Evolutionary conservation across 306 rosid species (phyloP), one percentile per base, ranked within the genome.

Genomic region (Ormosia emarginata): DNA sequence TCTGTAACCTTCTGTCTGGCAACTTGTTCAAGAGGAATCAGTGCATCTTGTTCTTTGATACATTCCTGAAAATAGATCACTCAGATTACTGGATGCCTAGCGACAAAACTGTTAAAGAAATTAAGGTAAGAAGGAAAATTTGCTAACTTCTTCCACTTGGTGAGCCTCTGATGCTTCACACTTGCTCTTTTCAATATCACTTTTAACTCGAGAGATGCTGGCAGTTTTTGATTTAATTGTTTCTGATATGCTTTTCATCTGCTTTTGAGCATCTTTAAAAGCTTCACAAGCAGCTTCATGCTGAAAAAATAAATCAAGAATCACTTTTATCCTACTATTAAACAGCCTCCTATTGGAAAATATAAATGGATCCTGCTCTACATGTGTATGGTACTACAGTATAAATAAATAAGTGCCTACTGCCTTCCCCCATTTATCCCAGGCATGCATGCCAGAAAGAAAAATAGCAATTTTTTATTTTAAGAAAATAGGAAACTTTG

Each of bases 1-100:
- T 95, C 99, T n/a, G 97, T 91, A 84, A 93, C 97, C 89, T 93
- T 93, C 81, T 92, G 99, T 77, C 99, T 93, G 49, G 99, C 94
- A 86, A 86, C 90, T 87, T 92, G 98, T 86, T 95, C 99, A n/a
- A 87, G 80, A 80, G 97, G 97, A 90, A 90, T 89, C 82, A 93
- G 41, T 44, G 88, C 83, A 72, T 89, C 99, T 90, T 92, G 98
- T 84, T 93, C 90, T 81, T 80, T 88, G 64, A 88, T 84, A 81
- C 90, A 85, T 36, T 92, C 92, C 99, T 95, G 79, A 72, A 82
- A 74, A 37, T 71, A 80, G 30, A 59, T 7, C n/a, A 77, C n/a
- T 47, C 67, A 77, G 52, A 29, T 88, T 71, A 87, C 55, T 71
- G 63, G 36, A 69, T 68, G 64, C 78, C 61, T 24, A 56, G 50